Conservation (phyloP, 352 stramenopile genomes). For the Globisporangium paroecandrum region DNA sequence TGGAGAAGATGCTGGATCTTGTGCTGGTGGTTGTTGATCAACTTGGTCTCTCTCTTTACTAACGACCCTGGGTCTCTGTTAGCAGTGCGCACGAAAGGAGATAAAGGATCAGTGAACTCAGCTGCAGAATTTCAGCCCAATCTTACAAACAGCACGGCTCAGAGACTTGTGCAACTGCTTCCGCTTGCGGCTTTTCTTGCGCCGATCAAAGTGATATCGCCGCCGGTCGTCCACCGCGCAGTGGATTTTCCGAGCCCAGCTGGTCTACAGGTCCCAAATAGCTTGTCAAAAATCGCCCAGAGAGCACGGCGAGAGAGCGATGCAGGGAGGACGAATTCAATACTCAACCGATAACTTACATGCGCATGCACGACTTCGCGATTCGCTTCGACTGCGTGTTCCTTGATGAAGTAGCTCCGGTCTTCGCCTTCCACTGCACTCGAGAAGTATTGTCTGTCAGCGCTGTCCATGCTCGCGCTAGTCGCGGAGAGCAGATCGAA, state of each 20-base stretch:
- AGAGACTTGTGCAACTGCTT: conserved; percentile 10
- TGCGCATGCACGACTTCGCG: conserved; percentile 25
- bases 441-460: conserved; percentile 21
- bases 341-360: conserved; percentile 14
- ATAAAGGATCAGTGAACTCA: not conserved
- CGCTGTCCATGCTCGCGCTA: not conserved
- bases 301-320: not conserved
- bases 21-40: conserved; percentile 49
- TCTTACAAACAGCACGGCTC: conserved; percentile 1
- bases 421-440: conserved; percentile 30
- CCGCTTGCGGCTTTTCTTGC: conserved; percentile 14
- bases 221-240: conserved; percentile 42
- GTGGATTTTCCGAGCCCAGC: conserved; percentile 38
- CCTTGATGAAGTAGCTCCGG: conserved; percentile 30
- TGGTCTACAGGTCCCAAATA: conserved; percentile 24
- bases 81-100: not conserved
- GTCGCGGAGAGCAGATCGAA: conserved; percentile 22
- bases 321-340: conserved; percentile 11
- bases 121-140: not conserved
- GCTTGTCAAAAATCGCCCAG: not conserved
- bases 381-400: conserved; percentile 23
- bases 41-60: conserved; percentile 16
- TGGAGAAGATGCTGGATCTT: conserved; percentile 59
- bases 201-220: conserved; percentile 48
- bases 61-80: not conserved